phyloP scores from a whole-genome alignment of 768 basidiomycete species.

The Kwoniella sp. region DNA sequence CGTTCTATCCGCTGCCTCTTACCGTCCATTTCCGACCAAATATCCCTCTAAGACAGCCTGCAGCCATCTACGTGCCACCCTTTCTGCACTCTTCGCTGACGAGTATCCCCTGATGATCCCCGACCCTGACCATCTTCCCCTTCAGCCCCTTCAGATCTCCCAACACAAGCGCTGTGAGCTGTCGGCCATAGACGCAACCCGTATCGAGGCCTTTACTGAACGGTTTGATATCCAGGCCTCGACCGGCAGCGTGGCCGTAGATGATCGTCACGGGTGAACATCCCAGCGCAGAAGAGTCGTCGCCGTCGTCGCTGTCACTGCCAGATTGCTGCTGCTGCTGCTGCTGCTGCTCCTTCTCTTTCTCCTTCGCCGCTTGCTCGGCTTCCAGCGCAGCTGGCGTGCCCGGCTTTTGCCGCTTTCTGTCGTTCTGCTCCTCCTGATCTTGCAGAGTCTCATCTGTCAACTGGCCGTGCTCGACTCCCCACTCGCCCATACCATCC shows the following conservation, averaged over 20 bases:
- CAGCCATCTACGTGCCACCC: slow-evolving; percentile 40
- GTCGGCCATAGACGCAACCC: slow-evolving; percentile 76
- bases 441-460: slow-evolving; percentile 59
- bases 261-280: slow-evolving; percentile 64
- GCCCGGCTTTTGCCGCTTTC: slow-evolving; percentile 39
- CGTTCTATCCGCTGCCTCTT: too few species aligned
- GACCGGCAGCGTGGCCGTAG: slow-evolving; percentile 78
- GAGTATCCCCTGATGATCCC: slow-evolving; percentile 64
- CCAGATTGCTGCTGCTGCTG: too few species aligned
- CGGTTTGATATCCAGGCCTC: slow-evolving; percentile 77
- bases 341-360: slow-evolving; percentile 1
- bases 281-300: slow-evolving; percentile 21
- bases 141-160: slow-evolving; percentile 47
- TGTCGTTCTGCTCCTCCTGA: slow-evolving; percentile 35
- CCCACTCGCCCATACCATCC: slow-evolving; percentile 63
- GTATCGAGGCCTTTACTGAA: slow-evolving; percentile 86
- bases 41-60: too few species aligned
- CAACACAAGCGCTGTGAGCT: slow-evolving; percentile 71
- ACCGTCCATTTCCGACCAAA: too few species aligned
- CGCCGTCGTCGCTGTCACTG: not conserved
- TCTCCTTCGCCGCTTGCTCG: slow-evolving; percentile 5
- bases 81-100: slow-evolving; percentile 62
- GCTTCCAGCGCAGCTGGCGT: slow-evolving; percentile 17
- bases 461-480: slow-evolving; percentile 25
- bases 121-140: slow-evolving; percentile 61